Base-by-base conservation (phyloP, 1,139 yeast species). In the Ashbya aceris region DNA sequence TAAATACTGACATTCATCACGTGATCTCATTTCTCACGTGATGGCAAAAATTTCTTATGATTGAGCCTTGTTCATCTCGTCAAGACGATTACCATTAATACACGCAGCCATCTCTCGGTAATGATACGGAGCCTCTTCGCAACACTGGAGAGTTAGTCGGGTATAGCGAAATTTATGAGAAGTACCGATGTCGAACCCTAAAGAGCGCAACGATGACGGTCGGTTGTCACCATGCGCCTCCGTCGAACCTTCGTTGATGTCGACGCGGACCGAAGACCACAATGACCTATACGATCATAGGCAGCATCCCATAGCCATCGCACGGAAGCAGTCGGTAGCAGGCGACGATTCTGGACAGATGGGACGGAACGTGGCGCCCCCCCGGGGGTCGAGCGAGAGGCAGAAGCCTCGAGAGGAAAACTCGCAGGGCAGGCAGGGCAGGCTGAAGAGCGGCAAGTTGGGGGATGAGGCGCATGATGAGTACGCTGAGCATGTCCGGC, bases 271-370 rank as follows among this genome's bases (percentile, higher is more conserved):
- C 2, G 67, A 63, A 34, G 63, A 60, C 11, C 62, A 73, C 50
- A 73, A 69, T 41, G 70, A 67, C 33, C 62, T 77, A 43, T 70
- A 75, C 49, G 83, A 77, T 56, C 82, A 77, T 55, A 67, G 83
- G 45, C 61, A 71, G 55, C 79, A 76, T 52, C 65, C 70, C 13
- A 68, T 66, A 39, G 62, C 71, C n/a, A 58, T 68, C 31, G 75
- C 75, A 9, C 23, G 26, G 26, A 30, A 9, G 32, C 23, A 26
- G 12, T n/a, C 34, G 4, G 39, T 11, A 30, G 26, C 31, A 7
- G 36, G 31, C 4, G 30, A 10, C 27, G 26, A 8, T 27, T 13
- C 33, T 10, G 40, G 40, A 8, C 33, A 27, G n/a, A 13, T 37
- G 14, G 20, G 26, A 10, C 38, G 20, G 37, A 33, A 33, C 26